Evolutionary conservation across 2,329 filamentous ascomycete species (phyloP).

Genomic region (Cercospora sojina): DNA sequence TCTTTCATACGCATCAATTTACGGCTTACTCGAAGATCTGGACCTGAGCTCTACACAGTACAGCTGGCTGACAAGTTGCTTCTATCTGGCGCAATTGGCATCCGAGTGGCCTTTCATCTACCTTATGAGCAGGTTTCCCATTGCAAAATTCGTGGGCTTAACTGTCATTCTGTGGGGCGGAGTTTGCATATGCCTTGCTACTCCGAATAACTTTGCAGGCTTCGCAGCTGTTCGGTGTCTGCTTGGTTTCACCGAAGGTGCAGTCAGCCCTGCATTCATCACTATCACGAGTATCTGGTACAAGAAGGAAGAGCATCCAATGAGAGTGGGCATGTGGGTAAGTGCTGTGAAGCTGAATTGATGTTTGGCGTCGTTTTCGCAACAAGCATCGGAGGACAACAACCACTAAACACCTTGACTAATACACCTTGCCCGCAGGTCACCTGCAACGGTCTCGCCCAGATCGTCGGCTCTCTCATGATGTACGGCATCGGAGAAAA

Average conservation of each 20-base stretch:
- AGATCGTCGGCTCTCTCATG: conserved; percentile 48
- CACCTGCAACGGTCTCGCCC: conserved; percentile 49
- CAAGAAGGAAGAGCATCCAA: conserved; percentile 34
- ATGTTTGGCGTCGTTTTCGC: background rate
- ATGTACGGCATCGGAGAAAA: conserved; percentile 55
- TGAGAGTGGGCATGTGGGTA: conserved; percentile 39
- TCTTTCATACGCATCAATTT: conserved; percentile 51
- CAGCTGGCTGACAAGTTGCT: conserved; percentile 51
- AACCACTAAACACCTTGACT: background rate
- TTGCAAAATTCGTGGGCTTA: conserved; percentile 53
- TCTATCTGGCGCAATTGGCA: conserved; percentile 45
- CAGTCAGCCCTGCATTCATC: conserved; percentile 49
- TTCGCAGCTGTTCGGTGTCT: conserved; percentile 33
- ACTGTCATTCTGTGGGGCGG: conserved; percentile 48
- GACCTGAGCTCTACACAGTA: conserved; percentile 49
- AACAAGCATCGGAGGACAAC: background rate
- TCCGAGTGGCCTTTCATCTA: conserved; percentile 54
- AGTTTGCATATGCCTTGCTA: conserved; percentile 49
- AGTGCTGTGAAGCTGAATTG: background rate
- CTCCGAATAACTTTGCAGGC: conserved; percentile 42
- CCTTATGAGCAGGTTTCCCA: conserved; percentile 51
- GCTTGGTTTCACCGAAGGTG: conserved; percentile 49
- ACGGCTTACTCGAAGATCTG: conserved; percentile 50
- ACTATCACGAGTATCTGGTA: conserved; percentile 44
- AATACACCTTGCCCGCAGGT: conserved; percentile 22